phyloP scores from a whole-genome alignment of 1,284 basidiomycete species.

The Cryptococcus sp. region DNA sequence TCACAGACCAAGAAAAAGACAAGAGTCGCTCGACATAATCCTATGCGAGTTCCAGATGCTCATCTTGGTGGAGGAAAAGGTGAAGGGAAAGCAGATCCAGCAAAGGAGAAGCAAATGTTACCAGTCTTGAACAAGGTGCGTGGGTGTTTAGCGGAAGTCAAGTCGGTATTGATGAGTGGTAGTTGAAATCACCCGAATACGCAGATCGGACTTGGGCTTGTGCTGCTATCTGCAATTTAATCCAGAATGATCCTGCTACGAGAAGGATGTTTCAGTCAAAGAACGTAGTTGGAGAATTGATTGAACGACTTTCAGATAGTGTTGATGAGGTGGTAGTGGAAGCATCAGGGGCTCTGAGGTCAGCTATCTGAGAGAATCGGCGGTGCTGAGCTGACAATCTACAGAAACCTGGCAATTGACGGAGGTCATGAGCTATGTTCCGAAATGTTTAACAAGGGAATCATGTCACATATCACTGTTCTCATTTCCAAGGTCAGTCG shows the following conservation, averaged over 20 bases:
- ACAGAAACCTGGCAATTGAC: slow-evolving; percentile 85
- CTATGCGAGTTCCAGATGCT: slow-evolving; percentile 82
- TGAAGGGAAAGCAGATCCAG: slow-evolving; percentile 44
- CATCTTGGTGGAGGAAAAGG: slow-evolving; percentile 68
- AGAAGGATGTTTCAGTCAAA: slow-evolving; percentile 80
- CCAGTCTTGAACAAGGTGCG: slow-evolving; percentile 80
- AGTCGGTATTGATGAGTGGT: neutral
- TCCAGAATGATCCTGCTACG: slow-evolving; percentile 82
- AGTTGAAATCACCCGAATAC: slow-evolving; percentile 57
- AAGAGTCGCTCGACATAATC: slow-evolving; percentile 74
- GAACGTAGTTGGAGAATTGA: slow-evolving; percentile 80
- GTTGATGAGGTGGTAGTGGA: slow-evolving; percentile 83
- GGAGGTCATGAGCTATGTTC: slow-evolving; percentile 88
- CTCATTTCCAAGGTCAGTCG: slow-evolving; percentile 40
- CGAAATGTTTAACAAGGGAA: slow-evolving; percentile 94
- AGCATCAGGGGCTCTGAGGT: slow-evolving; percentile 78
- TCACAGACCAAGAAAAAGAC: slow-evolving; percentile 62
- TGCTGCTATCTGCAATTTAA: slow-evolving; percentile 82
- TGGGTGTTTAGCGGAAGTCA: neutral
- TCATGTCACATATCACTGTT: slow-evolving; percentile 57
- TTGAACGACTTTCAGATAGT: slow-evolving; percentile 73
- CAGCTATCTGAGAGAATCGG: no score
- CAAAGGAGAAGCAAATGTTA: slow-evolving; percentile 69
- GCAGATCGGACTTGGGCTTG: slow-evolving; percentile 86
- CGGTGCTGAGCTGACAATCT: no score